Percentiles rank a stretch among this genome's conserved stretches.
phyloP scores from a whole-genome alignment of 2,329 filamentous ascomycete species.

The Penicillium sp. region DNA sequence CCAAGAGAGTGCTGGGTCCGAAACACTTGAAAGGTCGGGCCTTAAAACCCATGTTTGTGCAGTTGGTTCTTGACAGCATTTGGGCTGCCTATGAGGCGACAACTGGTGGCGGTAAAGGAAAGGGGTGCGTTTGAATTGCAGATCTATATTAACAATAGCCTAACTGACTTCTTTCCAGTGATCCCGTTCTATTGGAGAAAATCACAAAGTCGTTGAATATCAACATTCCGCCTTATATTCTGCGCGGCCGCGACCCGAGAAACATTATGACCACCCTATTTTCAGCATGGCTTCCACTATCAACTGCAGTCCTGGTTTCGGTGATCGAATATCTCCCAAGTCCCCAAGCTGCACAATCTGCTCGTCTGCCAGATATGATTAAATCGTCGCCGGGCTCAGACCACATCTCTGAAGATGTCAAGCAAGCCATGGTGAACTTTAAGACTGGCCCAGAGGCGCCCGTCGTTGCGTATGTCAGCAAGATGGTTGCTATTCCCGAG shows the following conservation, averaged over 20 bases:
- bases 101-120: conserved; percentile 75
- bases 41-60: conserved; percentile 96
- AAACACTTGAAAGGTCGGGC: conserved; percentile 92
- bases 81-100: conserved; percentile 96
- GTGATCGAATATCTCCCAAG: conserved; percentile 91
- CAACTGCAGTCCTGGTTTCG: conserved; percentile 87
- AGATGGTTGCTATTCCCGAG: conserved; percentile 94
- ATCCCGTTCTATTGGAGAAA: conserved; percentile 81
- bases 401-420: conserved; percentile 67
- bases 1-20: conserved; percentile 83
- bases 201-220: conserved; percentile 90
- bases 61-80: conserved; percentile 89
- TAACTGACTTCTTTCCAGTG: conserved; percentile 51
- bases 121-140: conserved; percentile 60
- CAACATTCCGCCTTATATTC: conserved; percentile 77
- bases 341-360: conserved; percentile 74
- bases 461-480: conserved; percentile 92
- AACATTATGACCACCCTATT: conserved; percentile 85
- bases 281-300: conserved; percentile 84
- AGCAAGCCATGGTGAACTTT: conserved; percentile 80
- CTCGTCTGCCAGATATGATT: conserved; percentile 75
- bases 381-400: conserved; percentile 74
- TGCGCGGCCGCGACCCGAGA: conserved; percentile 79
- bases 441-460: conserved; percentile 69
- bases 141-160: not conserved